phyloP scores from a whole-genome alignment of 345 rosid species.

The Camelina laxa region DNA sequence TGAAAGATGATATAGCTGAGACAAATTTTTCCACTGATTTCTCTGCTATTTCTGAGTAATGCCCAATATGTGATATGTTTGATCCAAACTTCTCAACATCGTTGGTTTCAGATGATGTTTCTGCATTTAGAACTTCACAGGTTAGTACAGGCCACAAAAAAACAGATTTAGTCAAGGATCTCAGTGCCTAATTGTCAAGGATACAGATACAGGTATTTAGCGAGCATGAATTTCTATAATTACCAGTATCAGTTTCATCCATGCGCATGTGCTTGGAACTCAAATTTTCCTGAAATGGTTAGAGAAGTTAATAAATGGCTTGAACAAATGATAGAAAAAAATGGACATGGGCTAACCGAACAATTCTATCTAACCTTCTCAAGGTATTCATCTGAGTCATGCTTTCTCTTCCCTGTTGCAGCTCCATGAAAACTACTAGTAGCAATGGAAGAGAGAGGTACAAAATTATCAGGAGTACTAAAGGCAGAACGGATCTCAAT shows the following conservation, averaged over 20 bases:
- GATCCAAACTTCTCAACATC: slow-evolving; percentile 69
- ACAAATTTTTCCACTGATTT: slow-evolving; percentile 80
- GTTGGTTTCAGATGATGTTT: slow-evolving; percentile 38
- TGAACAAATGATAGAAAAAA: slow-evolving; percentile 19
- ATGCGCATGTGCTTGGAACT: slow-evolving; percentile 52
- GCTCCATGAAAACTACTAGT: slow-evolving; percentile 32
- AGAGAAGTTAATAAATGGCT: slow-evolving; percentile 31
- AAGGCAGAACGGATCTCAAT: slow-evolving; percentile 41
- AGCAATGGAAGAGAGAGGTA: slow-evolving; percentile 38
- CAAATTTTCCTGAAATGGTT: slow-evolving; percentile 61
- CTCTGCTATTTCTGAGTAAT: slow-evolving; percentile 80
- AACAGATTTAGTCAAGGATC: slow-evolving; percentile 8
- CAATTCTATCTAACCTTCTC: slow-evolving; percentile 52
- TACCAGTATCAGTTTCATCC: slow-evolving; percentile 47
- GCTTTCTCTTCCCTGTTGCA: slow-evolving; percentile 64
- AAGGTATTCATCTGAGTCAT: slow-evolving; percentile 42
- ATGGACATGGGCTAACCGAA: neutral
- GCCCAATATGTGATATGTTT: slow-evolving; percentile 69
- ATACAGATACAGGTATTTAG: neutral
- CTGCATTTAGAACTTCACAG: slow-evolving; percentile 43
- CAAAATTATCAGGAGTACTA: slow-evolving; percentile 40
- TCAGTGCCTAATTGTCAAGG: neutral
- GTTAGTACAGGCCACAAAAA: slow-evolving; percentile 21
- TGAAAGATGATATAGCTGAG: slow-evolving; percentile 71
- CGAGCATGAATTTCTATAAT: slow-evolving; percentile 41